Conservation (phyloP, 2,329 filamentous ascomycete species). For the Zymoseptoria crescenta region DNA sequence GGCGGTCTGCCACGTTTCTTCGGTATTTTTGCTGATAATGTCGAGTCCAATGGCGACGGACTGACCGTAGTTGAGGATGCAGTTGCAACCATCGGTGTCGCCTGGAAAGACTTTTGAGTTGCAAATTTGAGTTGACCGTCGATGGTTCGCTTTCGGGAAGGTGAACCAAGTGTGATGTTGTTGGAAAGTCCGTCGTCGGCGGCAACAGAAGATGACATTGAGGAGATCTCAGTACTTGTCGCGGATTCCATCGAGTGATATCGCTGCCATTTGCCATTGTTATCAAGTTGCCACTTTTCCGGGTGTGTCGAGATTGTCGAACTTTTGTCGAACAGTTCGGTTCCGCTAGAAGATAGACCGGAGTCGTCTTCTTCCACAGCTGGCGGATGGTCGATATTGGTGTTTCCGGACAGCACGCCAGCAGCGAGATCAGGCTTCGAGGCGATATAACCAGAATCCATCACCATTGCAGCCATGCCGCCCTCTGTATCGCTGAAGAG, state of each 20-base stretch:
- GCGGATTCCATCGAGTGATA: conserved; percentile 28
- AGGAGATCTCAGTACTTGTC: conserved; percentile 28
- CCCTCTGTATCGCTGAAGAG: conserved; percentile 5
- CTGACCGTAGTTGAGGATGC: conserved; percentile 2
- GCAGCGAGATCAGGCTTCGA: conserved; percentile 5
- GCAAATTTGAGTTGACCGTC: conserved; percentile 24
- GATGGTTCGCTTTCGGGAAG: conserved; percentile 24
- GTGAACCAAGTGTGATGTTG: not conserved
- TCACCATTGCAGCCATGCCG: conserved; percentile 10
- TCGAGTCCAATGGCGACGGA: conserved; percentile 6
- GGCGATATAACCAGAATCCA: conserved; percentile 12
- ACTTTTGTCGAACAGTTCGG: conserved; percentile 24
- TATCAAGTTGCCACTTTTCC: conserved; percentile 21
- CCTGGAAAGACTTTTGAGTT: conserved; percentile 1
- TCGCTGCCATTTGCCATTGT: conserved; percentile 26
- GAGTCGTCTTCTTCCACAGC: conserved; percentile 25
- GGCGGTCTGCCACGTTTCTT: conserved; percentile 28
- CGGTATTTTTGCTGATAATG: conserved; percentile 1
- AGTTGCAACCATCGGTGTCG: not conserved
- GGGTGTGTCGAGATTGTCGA: conserved; percentile 10
- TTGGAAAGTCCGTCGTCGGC: conserved; percentile 18
- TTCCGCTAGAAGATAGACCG: conserved; percentile 25
- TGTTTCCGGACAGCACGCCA: conserved; percentile 7
- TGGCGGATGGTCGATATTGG: conserved; percentile 9
- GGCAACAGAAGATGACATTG: conserved; percentile 26